Base-by-base conservation (phyloP, 805 yeast species). In the Kodamaea laetipori region DNA sequence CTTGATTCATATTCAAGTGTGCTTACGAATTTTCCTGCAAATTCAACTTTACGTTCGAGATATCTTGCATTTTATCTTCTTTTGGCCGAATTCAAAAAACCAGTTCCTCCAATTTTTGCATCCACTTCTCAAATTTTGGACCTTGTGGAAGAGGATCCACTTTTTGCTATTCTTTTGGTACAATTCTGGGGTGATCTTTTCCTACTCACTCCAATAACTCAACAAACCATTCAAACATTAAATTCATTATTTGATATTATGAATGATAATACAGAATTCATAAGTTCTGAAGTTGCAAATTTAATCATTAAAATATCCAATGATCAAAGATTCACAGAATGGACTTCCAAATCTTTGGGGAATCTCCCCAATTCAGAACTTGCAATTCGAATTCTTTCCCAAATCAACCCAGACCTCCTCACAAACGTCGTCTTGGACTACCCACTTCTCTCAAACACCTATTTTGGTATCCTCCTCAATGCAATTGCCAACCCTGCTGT, bases 381-480 rank as follows among this genome's bases (percentile, higher is more conserved):
- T 3, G 12, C 12, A 4, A 19, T 35, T 17, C 44, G 48, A 36
- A 49, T 65, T 4, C 35, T 65, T 17, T 43, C 50, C 8, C 46
- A 45, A 7, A 37, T 55, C 24, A 53, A 57, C 42, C 58, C 62
- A 5, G 34, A 42, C 12, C 21, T 47, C 8, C 12, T 49, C 38
- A 43, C 24, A 3, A 53, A 49, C 27, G 43, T 54, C 8, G 15
- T 55, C 11, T 37, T 42, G 8, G 46, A 52, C 19, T 16, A 48
- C 5, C 41, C 58, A 8, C 28, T 56, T 4, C 47, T 51, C 10
- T 53, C 52, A 33, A 31, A 52, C 12, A 53, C 46, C 38, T 63
- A 58, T 46, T 62, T 63, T 27, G 43, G 57, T 1, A 55, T 66
- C 5, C 45, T 64, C 6, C 44, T 62, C 27, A 67, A 65, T 41